Percentiles rank a stretch among this genome's conserved stretches.
phyloP scores from a whole-genome alignment of 352 stramenopile species.

The Elongisporangium senticosum region DNA sequence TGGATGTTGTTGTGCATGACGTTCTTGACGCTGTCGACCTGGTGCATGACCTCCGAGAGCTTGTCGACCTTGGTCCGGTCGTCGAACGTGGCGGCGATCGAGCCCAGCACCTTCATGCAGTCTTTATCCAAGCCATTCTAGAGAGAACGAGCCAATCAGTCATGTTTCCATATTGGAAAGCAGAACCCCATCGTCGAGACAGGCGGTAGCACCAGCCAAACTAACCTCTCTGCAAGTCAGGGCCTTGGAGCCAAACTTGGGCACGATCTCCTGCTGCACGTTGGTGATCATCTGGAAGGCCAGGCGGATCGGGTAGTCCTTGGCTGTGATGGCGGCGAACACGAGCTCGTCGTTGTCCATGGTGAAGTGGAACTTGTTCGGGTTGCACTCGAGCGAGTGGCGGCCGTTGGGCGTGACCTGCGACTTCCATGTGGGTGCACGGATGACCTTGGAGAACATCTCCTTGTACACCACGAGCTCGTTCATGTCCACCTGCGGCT shows the following conservation, averaged over 20 bases:
- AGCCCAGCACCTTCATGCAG: conserved; percentile 51
- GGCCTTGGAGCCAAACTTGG: conserved; percentile 69
- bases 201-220: too few species aligned
- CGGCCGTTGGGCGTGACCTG: conserved; percentile 82
- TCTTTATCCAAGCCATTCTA: conserved; percentile 77
- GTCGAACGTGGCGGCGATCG: conserved; percentile 70
- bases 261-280: conserved; percentile 72
- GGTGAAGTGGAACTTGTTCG: conserved; percentile 87
- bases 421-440: conserved; percentile 78
- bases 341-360: conserved; percentile 88
- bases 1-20: conserved; percentile 89
- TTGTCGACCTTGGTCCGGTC: conserved; percentile 87
- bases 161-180: neutral
- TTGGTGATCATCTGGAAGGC: conserved; percentile 79
- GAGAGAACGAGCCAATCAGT: conserved; percentile 4
- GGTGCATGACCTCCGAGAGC: conserved; percentile 75
- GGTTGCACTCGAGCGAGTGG: conserved; percentile 82
- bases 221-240: conserved; percentile 70
- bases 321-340: conserved; percentile 72
- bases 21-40: conserved; percentile 76
- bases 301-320: conserved; percentile 78
- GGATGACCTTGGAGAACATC: conserved; percentile 80
- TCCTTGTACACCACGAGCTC: conserved; percentile 67
- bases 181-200: neutral
- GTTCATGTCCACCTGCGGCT: conserved; percentile 40